Evolutionary conservation across 176 grass and related monocot species (phyloP), one percentile per base, ranked within the genome.

Genomic region (Carex pumila): DNA sequence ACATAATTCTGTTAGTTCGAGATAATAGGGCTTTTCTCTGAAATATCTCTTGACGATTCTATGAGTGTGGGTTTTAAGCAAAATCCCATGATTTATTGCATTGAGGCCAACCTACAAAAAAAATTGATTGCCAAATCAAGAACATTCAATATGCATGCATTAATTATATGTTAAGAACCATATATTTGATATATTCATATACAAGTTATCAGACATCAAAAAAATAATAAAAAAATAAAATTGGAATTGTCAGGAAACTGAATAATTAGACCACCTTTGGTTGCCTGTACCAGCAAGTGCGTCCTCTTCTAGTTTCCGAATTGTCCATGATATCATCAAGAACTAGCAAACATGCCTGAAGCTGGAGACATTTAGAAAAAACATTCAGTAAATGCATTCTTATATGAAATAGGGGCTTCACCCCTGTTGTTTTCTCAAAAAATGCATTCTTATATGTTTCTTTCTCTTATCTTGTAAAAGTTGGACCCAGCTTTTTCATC

Each of bases 241-340:
- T 3, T 30, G 7, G n/a, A 30, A 76, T 54, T 54, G 1, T 7
- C 21, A 30, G 30, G 18, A 45, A 45, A 47, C 18, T 6, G 2
- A 50, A 8, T 76, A 76, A 30, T 55, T 22, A 82, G 77, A 36
- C 5, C 36, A 91, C 90, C 90, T 92, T 65, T 0, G 87, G 82
- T 80, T 71, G 68, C 29, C 62, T 78, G 87, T 83, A 92, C 90
- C 90, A 92, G 64, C 91, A 92, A 80, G 87, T 79, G 18, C 87
- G 68, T 71, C 88, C 91, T 79, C 91, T 84, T 79, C 91, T 89
- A 7, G 91, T 92, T 61, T 87, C 79, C 6, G 91, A 89, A 41
- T 85, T 85, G 29, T 92, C 90, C 85, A 83, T 88, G 67, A 92
- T 92, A 72, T 92, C 90, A 85, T 92, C 90, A 72, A 92, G 91